Evolutionary conservation across 495 filamentous ascomycete genomes (phyloP), one percentile per base, ranked within the genome.

Genomic region (Margaritispora aquatica): DNA sequence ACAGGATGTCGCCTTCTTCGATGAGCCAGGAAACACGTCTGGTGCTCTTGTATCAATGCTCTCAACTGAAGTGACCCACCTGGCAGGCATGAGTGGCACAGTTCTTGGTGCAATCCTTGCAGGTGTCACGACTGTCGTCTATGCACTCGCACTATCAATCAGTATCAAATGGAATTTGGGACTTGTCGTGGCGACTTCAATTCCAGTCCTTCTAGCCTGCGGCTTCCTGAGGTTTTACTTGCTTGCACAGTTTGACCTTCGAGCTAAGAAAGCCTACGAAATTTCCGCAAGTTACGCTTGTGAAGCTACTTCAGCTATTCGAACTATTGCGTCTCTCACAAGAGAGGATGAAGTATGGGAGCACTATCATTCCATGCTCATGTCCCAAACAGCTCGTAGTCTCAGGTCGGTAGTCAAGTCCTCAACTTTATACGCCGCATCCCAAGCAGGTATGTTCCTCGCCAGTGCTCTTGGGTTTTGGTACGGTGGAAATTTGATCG

Each of bases 391-490:
- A 3, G n/a, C 48, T 5, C 56, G 44, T 15, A 36, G 54, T 10
- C 44, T 58, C 13, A 26, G 26, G 3, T 55, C 55, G 13, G 53
- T 46, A 1, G 21, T 78, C 13, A 75, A 73, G 54, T 72, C 75
- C 34, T 80, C 75, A 60, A 55, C 79, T 26, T 80, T 79, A 71
- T 80, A 80, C 48, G 79, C 80, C 1, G 72, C 80, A 21, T 76
- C 78, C 15, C 79, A 82, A 55, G 77, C 75, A 63, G 65, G 79
- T 13, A 75, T 76, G 22, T 71, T 80, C 55, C 68, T 83, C 13
- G 77, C 87, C 13, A 84, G 84, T 64, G 84, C 83, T 0, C 70
- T 88, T 19, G 82, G 81, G 0, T 87, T 86, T 66, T 87, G 83
- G 79, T 88, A 84, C 77, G 84, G 84, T 2, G 75, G 80, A 0